Conservation (phyloP, 1,139 yeast species). For the Tardiomyces depauwii region DNA sequence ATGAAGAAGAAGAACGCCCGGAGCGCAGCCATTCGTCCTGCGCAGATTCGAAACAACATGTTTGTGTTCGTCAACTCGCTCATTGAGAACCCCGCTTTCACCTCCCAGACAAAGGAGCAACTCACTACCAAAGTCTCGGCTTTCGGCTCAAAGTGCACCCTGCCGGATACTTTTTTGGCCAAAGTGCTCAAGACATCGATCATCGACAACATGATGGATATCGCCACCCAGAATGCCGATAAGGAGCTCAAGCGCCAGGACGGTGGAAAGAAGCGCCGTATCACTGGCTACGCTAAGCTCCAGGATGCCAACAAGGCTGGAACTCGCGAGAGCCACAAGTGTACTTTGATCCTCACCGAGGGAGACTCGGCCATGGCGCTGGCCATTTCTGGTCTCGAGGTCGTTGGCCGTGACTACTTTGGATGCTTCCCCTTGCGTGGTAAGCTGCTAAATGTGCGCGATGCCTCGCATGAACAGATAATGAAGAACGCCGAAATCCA, state of each 20-base stretch:
- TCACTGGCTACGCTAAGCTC: constrained; percentile 80
- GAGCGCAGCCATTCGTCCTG: constrained; percentile 50
- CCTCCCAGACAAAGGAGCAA: constrained; percentile 96
- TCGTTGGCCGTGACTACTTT: constrained; percentile 89
- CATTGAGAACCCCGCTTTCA: constrained; percentile 93
- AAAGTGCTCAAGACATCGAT: constrained; percentile 70
- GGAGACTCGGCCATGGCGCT: constrained; percentile 94
- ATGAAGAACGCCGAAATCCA: constrained; percentile 89
- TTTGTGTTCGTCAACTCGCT: constrained; percentile 85
- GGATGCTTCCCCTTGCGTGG: constrained; percentile 97
- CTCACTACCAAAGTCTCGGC: constrained; percentile 80
- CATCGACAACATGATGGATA: constrained; percentile 69
- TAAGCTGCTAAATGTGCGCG: constrained; percentile 89
- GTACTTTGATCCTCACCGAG: constrained; percentile 89
- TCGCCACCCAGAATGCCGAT: constrained; percentile 80
- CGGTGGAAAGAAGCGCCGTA: constrained; percentile 82
- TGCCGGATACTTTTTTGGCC: constrained; percentile 67
- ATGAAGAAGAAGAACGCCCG: constrained; percentile 70
- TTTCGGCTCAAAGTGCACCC: constrained; percentile 73
- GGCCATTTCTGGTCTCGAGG: constrained; percentile 91
- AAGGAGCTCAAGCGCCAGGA: constrained; percentile 85
- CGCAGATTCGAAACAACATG: constrained; percentile 84
- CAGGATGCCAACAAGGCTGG: constrained; percentile 98
- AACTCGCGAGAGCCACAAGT: constrained; percentile 79
- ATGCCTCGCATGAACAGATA: constrained; percentile 90